Percentiles rank a stretch among this genome's conserved stretches.
phyloP scores from a whole-genome alignment of 2,329 filamentous ascomycete species.

The Trichoderma sp. region DNA sequence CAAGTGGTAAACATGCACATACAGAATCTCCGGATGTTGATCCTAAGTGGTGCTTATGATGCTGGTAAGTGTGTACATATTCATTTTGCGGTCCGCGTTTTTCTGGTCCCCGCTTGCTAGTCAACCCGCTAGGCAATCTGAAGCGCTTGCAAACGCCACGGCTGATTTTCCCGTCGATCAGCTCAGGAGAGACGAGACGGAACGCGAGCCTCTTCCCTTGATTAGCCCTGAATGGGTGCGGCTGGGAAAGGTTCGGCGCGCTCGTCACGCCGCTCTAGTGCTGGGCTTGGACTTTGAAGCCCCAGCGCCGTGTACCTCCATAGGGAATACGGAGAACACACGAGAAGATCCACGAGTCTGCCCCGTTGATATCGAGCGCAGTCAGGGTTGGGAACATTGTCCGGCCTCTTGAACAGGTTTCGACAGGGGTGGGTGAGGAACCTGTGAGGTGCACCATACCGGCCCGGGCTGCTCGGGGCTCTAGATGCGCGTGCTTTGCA shows the following conservation, averaged over 20 bases:
- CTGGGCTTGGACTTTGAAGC: neutral
- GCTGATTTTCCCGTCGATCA: conserved; percentile 18
- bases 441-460: neutral
- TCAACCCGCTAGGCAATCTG: conserved; percentile 2
- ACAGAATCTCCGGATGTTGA: too few relatives aligned
- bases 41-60: too few relatives aligned
- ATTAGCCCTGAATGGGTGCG: neutral
- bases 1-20: too few relatives aligned
- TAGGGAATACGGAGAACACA: neutral
- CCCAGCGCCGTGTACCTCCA: neutral
- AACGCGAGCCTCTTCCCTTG: neutral
- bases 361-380: neutral
- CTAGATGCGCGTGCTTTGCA: conserved; percentile 13
- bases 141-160: conserved; percentile 10
- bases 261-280: conserved; percentile 2
- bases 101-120: neutral
- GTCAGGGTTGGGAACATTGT: conserved; percentile 7
- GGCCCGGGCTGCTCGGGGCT: neutral
- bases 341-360: neutral
- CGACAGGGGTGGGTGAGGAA: neutral
- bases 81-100: too few relatives aligned
- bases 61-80: too few relatives aligned
- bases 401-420: neutral
- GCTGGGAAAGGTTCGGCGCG: conserved; percentile 6
- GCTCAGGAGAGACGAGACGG: neutral